Evolutionary conservation across 164 flowering plant genomes (phyloP).

Genomic region (Sedum album): DNA sequence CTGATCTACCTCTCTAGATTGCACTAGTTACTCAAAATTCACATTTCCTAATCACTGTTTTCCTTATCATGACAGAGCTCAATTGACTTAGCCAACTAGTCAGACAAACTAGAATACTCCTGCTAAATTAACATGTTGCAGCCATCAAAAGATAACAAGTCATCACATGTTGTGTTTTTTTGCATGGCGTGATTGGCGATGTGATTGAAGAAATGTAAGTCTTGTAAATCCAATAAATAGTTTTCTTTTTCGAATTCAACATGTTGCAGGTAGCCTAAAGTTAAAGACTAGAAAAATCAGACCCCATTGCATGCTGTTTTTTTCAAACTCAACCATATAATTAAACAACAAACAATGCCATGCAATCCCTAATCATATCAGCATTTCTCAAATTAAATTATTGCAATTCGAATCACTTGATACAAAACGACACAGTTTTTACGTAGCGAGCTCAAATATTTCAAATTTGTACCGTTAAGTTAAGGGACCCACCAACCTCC

Average conservation of each 20-base stretch:
- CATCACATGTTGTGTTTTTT: background rate
- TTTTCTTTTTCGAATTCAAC: background rate
- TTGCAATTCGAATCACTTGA: too few relatives aligned
- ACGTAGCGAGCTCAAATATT: background rate
- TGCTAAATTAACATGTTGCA: background rate
- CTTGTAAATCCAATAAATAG: too few relatives aligned
- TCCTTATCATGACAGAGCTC: background rate
- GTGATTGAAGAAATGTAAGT: background rate
- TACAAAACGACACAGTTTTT: background rate
- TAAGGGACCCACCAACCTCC: background rate
- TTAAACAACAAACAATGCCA: too few relatives aligned
- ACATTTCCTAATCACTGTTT: background rate
- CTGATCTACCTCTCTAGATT: background rate
- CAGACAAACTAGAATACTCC: background rate
- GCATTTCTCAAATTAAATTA: too few relatives aligned
- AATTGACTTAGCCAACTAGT: conserved; percentile 1
- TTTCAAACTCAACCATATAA: background rate
- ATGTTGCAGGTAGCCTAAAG: background rate
- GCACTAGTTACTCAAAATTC: background rate
- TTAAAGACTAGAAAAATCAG: background rate
- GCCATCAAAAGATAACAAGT: background rate
- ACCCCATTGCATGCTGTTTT: background rate
- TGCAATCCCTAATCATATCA: background rate
- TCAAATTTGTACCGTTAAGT: background rate
- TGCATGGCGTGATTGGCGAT: background rate